Evolutionary conservation across 306 rosid species (phyloP).

Genomic region (Quercus bicolor): DNA sequence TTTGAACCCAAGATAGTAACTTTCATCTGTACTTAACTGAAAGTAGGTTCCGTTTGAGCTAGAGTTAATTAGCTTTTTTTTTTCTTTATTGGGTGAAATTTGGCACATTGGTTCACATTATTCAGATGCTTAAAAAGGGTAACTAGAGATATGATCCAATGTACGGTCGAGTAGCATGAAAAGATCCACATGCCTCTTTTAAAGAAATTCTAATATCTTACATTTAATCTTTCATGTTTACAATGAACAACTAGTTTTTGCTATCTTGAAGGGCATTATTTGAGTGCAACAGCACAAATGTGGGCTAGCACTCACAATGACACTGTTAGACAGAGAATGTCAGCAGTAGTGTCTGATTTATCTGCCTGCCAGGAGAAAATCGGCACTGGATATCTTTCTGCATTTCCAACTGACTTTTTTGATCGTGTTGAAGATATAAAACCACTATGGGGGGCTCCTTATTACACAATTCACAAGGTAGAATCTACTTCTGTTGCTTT

Average conservation of each 20-base stretch:
- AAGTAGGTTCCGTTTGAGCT: no score
- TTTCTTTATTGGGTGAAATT: background rate
- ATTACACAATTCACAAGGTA: conserved; percentile 98
- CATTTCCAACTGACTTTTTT: conserved; percentile 70
- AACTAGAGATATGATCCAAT: no score
- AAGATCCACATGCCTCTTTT: background rate
- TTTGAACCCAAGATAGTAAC: no score
- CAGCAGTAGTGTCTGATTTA: conserved; percentile 45
- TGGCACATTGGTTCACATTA: background rate
- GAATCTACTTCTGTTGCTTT: background rate
- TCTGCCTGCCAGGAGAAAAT: conserved; percentile 67
- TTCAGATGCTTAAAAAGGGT: background rate
- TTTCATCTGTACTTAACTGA: no score
- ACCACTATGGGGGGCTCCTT: conserved; percentile 75
- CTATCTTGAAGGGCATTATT: conserved; percentile 71
- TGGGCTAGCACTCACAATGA: conserved; percentile 81
- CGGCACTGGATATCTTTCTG: conserved; percentile 84
- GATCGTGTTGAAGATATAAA: conserved; percentile 61
- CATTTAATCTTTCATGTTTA: conserved; percentile 11
- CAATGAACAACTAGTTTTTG: conserved; percentile 23
- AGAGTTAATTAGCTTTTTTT: background rate
- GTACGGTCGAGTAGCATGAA: no score
- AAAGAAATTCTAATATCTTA: background rate
- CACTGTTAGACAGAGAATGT: conserved; percentile 55
- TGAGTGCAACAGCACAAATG: conserved; percentile 83